Conservation (phyloP, 306 rosid species). For the Cercis canadensis region DNA sequence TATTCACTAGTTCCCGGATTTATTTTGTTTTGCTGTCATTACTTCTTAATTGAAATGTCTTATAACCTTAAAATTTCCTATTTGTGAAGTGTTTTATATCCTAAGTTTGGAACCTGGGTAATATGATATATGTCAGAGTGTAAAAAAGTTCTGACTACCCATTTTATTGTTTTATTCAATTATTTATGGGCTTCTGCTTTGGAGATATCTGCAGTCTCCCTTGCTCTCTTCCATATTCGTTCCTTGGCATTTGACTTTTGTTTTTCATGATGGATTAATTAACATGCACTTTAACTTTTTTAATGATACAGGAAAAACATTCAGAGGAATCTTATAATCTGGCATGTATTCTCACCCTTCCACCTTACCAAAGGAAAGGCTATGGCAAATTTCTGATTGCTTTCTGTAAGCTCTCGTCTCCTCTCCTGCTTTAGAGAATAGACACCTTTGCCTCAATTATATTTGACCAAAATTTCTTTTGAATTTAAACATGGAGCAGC, state of each 20-base stretch:
- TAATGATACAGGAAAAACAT: slow-evolving; percentile 86
- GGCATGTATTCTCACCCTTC: slow-evolving; percentile 98
- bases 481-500: slow-evolving; percentile 65
- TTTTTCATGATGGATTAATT: slow-evolving; percentile 26
- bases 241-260: slow-evolving; percentile 20
- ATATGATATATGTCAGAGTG: too few relatives aligned
- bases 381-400: slow-evolving; percentile 98
- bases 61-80: too few relatives aligned
- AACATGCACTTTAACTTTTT: slow-evolving; percentile 22
- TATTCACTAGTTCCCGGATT: too few relatives aligned
- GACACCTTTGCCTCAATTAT: slow-evolving; percentile 8
- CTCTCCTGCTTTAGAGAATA: neutral
- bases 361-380: slow-evolving; percentile 99
- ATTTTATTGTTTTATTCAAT: neutral
- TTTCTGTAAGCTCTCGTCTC: slow-evolving; percentile 68
- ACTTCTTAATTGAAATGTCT: too few relatives aligned
- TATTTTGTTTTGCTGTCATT: too few relatives aligned
- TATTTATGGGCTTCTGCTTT: neutral
- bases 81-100: too few relatives aligned
- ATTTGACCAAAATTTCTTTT: slow-evolving; percentile 25
- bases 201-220: slow-evolving; percentile 13
- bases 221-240: neutral
- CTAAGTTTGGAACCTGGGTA: too few relatives aligned
- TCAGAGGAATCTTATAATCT: slow-evolving; percentile 97
- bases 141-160: too few relatives aligned